Base-by-base conservation (phyloP, 2,329 filamentous ascomycete genomes). In the Magnaporthiopsis poae region DNA sequence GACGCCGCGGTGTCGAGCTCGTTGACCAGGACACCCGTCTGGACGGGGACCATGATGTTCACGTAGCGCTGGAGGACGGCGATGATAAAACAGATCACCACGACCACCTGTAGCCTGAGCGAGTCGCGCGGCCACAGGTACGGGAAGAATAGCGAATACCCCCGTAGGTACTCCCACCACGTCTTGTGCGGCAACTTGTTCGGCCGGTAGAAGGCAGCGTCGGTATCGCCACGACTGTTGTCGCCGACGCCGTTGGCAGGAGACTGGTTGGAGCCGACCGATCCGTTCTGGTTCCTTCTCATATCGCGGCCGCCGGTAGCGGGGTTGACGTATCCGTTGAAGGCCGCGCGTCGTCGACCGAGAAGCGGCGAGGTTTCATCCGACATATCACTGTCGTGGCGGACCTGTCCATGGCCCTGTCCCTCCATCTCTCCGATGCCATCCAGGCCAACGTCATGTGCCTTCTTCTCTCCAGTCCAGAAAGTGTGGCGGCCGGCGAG, bases 101-200 rank as follows among this genome's bases (percentile, higher is more conserved):
- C 92, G 66, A 93, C 84, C 31, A 92, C 70, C 79, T 97, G 89
- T 66, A 99, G 81, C 69, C 82, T 84, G 5, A 74, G 61, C 56
- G 91, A 88, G 73, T 94, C 94, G 72, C 88, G 90, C 0, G 95
- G 95, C 95, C 95, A 99, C 67, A 98, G 86, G 74, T 98, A 99
- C 0, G 93, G 94, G 75, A 98, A 96, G 78, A 99, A 96, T 65
- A 97, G 82, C 15, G 89, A 90, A 77, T 98, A 99, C 62, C 94
- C 92, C 69, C 89, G 88, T 68, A 97, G 81, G 76, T 99, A 99
- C 74, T 98, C 93, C 87, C 90, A 96, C 95, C 95, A 99, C 65
- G 88, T 95, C 71, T 90, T 92, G 71, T 90, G 90, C 2, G 92
- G 93, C 11, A 92, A 85, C 70, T 91, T 94, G 56, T 90, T 89